Conservation (phyloP, 1,284 basidiomycete genomes). For the Rhodotorula sp. region DNA sequence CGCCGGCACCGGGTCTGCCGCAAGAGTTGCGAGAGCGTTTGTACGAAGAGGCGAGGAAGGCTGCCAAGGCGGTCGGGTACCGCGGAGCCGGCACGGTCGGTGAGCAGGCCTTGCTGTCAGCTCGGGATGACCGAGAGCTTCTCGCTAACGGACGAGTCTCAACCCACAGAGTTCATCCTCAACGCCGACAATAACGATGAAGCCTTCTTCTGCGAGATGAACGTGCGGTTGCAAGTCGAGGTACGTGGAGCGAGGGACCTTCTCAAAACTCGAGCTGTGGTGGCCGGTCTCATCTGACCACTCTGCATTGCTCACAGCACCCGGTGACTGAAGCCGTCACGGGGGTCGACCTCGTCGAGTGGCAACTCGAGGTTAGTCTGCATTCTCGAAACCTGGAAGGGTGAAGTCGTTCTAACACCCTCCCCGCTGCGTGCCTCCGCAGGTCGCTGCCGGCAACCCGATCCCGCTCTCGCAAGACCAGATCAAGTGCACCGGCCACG, state of each 20-base stretch:
- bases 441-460: conserved; percentile 83
- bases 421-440: not conserved
- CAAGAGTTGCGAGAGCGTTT: conserved; percentile 72
- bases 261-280: not conserved
- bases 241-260: not conserved
- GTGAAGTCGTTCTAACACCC: not conserved
- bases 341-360: conserved; percentile 85
- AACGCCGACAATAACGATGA: conserved; percentile 72
- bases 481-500: conserved; percentile 82
- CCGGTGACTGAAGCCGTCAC: conserved; percentile 89
- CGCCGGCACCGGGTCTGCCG: conserved; percentile 83
- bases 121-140: not conserved
- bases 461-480: conserved; percentile 72
- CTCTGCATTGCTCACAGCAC: conserved; percentile 59
- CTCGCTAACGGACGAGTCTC: too few species aligned
- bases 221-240: conserved; percentile 79
- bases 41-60: conserved; percentile 82
- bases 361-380: conserved; percentile 73
- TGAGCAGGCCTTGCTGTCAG: not conserved
- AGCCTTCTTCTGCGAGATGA: conserved; percentile 91
- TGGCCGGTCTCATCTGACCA: not conserved
- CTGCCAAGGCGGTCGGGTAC: conserved; percentile 84
- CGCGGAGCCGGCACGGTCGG: conserved; percentile 85
- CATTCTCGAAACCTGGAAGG: not conserved
- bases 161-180: conserved; percentile 69